A percentile compares a stretch with the other conserved stretches of the same genome.
phyloP scores from a whole-genome alignment of 78 protist genomes.

The Creolimax fragrantissima region DNA sequence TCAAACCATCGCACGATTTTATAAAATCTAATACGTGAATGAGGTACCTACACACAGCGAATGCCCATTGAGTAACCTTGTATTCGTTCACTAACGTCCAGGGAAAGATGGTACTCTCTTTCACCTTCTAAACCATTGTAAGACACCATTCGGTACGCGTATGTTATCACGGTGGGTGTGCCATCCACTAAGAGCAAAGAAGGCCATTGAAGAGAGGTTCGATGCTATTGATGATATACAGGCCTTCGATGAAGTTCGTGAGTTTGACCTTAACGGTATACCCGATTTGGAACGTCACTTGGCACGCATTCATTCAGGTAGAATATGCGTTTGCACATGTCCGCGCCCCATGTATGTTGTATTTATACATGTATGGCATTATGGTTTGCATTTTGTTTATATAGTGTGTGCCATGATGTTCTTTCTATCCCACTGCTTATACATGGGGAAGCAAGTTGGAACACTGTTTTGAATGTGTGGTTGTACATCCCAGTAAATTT shows the following conservation, averaged over 20 bases:
- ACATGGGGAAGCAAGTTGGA: no score
- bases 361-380: no score
- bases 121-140: background rate
- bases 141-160: constrained; percentile 38
- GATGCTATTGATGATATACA: constrained; percentile 33
- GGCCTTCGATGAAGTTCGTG: background rate
- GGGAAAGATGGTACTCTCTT: constrained; percentile 24
- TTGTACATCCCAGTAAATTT: no score
- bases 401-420: no score
- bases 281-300: constrained; percentile 21
- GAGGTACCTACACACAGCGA: background rate
- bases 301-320: background rate
- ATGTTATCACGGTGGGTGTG: constrained; percentile 31
- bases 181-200: constrained; percentile 26
- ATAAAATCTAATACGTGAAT: background rate
- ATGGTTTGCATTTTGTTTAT: no score
- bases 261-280: background rate
- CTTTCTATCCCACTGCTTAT: no score
- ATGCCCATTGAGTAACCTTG: no score
- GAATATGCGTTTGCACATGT: background rate
- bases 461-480: no score
- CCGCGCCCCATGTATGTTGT: no score
- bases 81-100: no score
- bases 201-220: constrained; percentile 22
- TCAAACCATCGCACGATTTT: background rate